phyloP scores from a whole-genome alignment of 2,329 filamentous ascomycete species.

The Pyrenochaeta sp. region DNA sequence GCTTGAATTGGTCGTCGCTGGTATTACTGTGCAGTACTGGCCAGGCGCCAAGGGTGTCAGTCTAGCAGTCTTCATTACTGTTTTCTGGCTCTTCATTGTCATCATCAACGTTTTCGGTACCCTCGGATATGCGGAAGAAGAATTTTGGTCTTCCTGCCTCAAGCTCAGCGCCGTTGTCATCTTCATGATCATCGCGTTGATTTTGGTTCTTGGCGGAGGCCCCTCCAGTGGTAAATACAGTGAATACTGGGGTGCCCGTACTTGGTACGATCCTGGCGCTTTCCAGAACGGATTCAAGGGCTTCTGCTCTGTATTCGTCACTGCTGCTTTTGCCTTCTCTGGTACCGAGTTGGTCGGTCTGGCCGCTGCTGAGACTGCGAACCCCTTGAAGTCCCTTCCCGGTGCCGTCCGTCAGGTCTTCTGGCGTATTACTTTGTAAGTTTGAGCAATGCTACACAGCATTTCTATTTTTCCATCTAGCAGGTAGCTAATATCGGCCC shows the following conservation, averaged over 20 bases:
- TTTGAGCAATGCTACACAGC: too few species aligned
- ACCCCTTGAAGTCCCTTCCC: slow-evolving; percentile 61
- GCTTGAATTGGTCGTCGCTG: slow-evolving; percentile 50
- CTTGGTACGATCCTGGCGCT: slow-evolving; percentile 66
- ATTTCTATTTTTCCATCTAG: too few species aligned
- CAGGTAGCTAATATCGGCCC: slow-evolving; percentile 11
- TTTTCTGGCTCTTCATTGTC: slow-evolving; percentile 50
- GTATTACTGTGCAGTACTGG: slow-evolving; percentile 51
- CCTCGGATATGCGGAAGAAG: slow-evolving; percentile 52
- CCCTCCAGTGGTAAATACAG: slow-evolving; percentile 57
- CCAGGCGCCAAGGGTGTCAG: slow-evolving; percentile 17
- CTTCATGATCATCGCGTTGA: slow-evolving; percentile 58
- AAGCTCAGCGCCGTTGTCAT: slow-evolving; percentile 48
- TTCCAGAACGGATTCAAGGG: slow-evolving; percentile 69
- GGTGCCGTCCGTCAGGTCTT: slow-evolving; percentile 57
- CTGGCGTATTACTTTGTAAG: slow-evolving; percentile 54
- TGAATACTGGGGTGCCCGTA: slow-evolving; percentile 66
- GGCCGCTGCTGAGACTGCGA: slow-evolving; percentile 66
- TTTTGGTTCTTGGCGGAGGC: slow-evolving; percentile 65
- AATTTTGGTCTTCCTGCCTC: slow-evolving; percentile 49
- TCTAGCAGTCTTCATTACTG: slow-evolving; percentile 47
- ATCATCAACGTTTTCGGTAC: slow-evolving; percentile 51
- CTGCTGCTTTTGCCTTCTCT: slow-evolving; percentile 69
- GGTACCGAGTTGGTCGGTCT: slow-evolving; percentile 70
- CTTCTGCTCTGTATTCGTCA: slow-evolving; percentile 70